phyloP scores from a whole-genome alignment of 73 alveolate species.

The Blepharisma japonicum region DNA sequence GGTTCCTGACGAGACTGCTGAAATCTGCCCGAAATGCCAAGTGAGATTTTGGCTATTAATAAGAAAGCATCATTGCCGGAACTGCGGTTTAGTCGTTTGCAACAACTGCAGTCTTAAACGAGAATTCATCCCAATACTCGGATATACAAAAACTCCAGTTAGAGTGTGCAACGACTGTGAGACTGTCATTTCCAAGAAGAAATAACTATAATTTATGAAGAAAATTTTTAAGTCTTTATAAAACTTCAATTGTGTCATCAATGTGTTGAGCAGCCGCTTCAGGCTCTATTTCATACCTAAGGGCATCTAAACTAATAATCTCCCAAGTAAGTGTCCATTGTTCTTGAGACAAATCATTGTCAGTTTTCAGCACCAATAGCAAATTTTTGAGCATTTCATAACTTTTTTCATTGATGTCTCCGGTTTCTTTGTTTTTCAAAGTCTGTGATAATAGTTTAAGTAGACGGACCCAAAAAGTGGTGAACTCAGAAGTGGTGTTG shows the following conservation, averaged over 20 bases:
- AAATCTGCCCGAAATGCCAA: constrained; percentile 67
- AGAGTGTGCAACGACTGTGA: constrained; percentile 53
- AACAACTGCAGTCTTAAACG: constrained; percentile 51
- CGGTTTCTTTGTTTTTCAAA: neutral
- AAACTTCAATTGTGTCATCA: too few species aligned
- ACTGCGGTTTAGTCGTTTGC: constrained; percentile 85
- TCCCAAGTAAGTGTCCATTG: constrained; percentile 6
- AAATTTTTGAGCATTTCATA: constrained; percentile 8
- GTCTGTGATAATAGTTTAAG: constrained; percentile 21
- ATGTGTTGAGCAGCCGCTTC: too few species aligned
- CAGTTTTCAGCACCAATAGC: neutral
- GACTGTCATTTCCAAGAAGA: neutral
- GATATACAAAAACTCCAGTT: constrained; percentile 50
- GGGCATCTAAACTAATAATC: neutral
- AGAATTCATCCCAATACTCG: constrained; percentile 37
- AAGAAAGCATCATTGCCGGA: constrained; percentile 84
- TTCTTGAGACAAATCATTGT: neutral
- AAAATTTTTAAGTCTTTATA: too few species aligned
- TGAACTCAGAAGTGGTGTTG: neutral
- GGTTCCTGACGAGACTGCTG: constrained; percentile 79
- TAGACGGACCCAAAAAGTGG: constrained; percentile 7
- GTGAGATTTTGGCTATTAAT: constrained; percentile 60
- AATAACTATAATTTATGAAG: too few species aligned
- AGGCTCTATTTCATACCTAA: neutral
- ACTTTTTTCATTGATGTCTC: constrained; percentile 14